These are phyloP conservation scores for Puccinia horiana DNA, from an alignment of 1,284 basidiomycete species.

Conservation along the genomic window DNA sequence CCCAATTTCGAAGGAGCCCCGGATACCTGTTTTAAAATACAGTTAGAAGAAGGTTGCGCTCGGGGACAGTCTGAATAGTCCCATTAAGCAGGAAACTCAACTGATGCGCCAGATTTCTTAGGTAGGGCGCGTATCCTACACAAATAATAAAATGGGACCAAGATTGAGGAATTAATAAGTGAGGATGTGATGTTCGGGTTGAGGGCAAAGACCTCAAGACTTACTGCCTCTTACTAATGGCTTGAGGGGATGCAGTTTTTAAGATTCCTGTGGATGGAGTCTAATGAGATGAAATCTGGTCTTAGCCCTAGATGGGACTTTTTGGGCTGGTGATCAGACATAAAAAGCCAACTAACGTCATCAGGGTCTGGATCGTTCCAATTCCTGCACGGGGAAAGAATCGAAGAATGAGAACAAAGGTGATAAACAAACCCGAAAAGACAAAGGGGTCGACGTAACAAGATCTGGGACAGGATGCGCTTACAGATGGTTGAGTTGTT, in stretches of 20 bases:
- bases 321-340: neutral
- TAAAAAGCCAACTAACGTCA: constrained; percentile 10
- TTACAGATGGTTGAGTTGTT: constrained; percentile 39
- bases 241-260: constrained; percentile 38
- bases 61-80: neutral
- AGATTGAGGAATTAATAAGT: neutral
- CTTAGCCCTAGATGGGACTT: neutral
- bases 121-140: constrained; percentile 14
- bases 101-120: constrained; percentile 18
- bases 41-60: neutral
- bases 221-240: constrained; percentile 35
- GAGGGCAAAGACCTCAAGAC: neutral
- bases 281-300: neutral
- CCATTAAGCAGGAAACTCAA: neutral
- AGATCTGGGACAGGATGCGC: neutral
- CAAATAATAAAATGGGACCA: neutral
- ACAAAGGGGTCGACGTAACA: neutral
- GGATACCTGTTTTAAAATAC: neutral
- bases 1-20: neutral
- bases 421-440: neutral
- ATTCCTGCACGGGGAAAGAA: neutral
- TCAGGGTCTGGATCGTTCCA: constrained; percentile 28
- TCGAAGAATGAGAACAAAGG: neutral
- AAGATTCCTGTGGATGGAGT: constrained; percentile 14
- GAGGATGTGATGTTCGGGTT: neutral